Evolutionary conservation across 805 yeast genomes (phyloP).

Genomic region (Myxozyma neotropica): DNA sequence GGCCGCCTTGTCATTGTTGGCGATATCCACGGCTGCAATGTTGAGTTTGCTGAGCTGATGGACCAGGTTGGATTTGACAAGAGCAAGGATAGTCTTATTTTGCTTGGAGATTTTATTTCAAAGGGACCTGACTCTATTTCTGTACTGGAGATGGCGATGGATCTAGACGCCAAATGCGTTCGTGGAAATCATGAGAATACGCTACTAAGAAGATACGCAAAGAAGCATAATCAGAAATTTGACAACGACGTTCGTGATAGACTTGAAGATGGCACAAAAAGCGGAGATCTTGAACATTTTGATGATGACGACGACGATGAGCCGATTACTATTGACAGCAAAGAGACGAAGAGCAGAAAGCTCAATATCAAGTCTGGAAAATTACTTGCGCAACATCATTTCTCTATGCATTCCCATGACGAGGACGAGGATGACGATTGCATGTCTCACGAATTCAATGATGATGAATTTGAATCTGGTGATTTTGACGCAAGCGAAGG

Average conservation of each 20-base stretch:
- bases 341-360: neutral
- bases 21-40: constrained; percentile 82
- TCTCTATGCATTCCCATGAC: neutral
- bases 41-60: constrained; percentile 57
- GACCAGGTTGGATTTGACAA: constrained; percentile 52
- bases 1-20: constrained; percentile 73
- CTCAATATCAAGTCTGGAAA: constrained; percentile 1
- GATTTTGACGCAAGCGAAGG: constrained; percentile 26
- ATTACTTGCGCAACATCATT: constrained; percentile 2
- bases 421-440: constrained; percentile 32
- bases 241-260: constrained; percentile 35
- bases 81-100: constrained; percentile 59
- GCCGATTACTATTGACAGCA: neutral
- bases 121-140: constrained; percentile 79
- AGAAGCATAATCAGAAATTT: constrained; percentile 52
- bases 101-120: constrained; percentile 82
- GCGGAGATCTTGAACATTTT: constrained; percentile 39
- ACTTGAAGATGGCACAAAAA: constrained; percentile 27
- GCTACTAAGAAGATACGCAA: constrained; percentile 65
- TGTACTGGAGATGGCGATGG: constrained; percentile 66
- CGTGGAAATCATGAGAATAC: constrained; percentile 89
- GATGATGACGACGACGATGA: constrained; percentile 33
- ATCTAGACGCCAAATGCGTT: constrained; percentile 66
- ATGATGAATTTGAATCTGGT: constrained; percentile 31
- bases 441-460: constrained; percentile 30